Percentiles rank a stretch among this genome's conserved stretches.
Evolutionary conservation across 1,284 basidiomycete genomes (phyloP).

Genomic region (Schizopora paradoxa): DNA sequence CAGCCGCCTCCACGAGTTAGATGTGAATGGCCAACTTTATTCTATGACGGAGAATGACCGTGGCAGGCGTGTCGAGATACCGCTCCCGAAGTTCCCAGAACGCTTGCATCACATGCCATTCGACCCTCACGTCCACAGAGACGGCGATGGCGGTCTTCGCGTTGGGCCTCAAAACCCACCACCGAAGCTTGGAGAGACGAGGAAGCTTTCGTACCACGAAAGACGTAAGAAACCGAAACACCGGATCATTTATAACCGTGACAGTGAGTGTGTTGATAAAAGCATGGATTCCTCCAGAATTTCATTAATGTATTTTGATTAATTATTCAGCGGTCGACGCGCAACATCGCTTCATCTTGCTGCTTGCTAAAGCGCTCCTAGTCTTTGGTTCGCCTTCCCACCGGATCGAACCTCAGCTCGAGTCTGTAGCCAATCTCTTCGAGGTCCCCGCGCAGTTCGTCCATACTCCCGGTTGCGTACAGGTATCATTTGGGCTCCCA

Average conservation of each 20-base stretch:
- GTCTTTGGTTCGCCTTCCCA: constrained; percentile 68
- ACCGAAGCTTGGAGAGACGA: neutral
- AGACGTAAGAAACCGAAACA: constrained; percentile 11
- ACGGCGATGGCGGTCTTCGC: neutral
- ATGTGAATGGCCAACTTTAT: constrained; percentile 10
- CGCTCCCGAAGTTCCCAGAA: constrained; percentile 6
- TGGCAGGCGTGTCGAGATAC: neutral
- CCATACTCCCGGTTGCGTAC: constrained; percentile 75
- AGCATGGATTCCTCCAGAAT: neutral
- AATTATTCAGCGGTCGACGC: constrained; percentile 41
- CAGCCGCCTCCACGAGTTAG: constrained; percentile 1
- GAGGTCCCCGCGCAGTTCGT: constrained; percentile 81
- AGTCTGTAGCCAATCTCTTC: constrained; percentile 74
- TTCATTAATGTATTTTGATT: neutral
- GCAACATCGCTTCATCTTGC: constrained; percentile 59
- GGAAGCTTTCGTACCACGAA: constrained; percentile 6
- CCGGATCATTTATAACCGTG: constrained; percentile 10
- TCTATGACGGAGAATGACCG: neutral
- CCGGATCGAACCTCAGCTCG: constrained; percentile 63
- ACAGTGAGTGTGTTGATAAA: constrained; percentile 14
- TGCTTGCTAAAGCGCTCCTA: constrained; percentile 61
- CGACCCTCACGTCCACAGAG: too few relatives aligned
- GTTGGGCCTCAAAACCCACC: neutral
- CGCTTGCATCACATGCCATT: neutral
- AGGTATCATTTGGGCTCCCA: constrained; percentile 77